Base-by-base conservation (phyloP, 208 protist genomes). In the Acanthamoeba healyi region DNA sequence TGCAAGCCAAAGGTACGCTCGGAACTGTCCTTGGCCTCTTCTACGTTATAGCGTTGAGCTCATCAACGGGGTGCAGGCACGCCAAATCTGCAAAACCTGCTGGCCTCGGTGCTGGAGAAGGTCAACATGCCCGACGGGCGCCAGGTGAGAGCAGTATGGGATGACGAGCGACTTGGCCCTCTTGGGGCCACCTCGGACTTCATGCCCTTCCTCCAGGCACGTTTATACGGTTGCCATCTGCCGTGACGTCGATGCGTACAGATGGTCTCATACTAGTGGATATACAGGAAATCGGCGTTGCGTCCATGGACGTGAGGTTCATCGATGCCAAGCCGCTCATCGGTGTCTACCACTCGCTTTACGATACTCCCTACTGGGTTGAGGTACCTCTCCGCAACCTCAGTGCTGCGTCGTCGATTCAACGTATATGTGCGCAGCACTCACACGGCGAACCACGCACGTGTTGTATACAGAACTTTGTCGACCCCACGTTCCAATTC, bases 361-460 rank as follows among this genome's bases (percentile, higher is more conserved):
- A 94, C 49, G 93, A 94, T 36, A 88, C 51, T 42, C 88, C 77
- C 79, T 94, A 92, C 49, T 94, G 93, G 93, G 42, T 94, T 10
- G 61, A 82, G 56, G 72, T 82, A 49, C 81, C 6, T 38, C 10
- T 24, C 54, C 54, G 40, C 24, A 32, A 34, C 72, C 24, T 51
- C 14, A 34, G 15, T 0, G 1, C 42, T 82, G 22, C 17, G 0
- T 17, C 44, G 1, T 26, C 72, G 42, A 34, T 42, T 44, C 2
- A n/a, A n/a, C n/a, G n/a, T n/a, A n/a, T n/a, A n/a, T n/a, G n/a
- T n/a, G n/a, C 14, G 14, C 72, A 51, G 5, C 32, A 40, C 17
- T 72, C 12, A 72, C 63, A 29, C n/a, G n/a, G n/a, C n/a, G n/a
- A 2, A 15, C 6, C 22, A 61, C 51, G 51, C 54, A 22, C 54